Evolutionary conservation across 768 basidiomycete species (phyloP).

Genomic region (Crepidotus variabilis): DNA sequence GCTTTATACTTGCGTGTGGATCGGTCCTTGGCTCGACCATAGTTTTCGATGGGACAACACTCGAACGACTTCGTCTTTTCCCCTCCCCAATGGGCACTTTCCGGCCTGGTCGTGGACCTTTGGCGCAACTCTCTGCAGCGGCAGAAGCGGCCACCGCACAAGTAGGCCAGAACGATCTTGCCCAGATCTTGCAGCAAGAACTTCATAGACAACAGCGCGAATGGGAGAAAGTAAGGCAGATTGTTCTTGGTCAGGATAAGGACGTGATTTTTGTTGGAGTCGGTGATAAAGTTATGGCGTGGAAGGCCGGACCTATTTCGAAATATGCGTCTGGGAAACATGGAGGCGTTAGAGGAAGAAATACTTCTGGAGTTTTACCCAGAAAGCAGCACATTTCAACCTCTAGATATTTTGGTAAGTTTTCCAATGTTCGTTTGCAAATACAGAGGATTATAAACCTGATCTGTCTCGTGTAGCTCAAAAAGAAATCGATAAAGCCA

Average conservation of each 20-base stretch:
- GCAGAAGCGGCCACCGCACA: conserved; percentile 1
- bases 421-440: too few relatives aligned
- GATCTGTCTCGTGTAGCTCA: conserved; percentile 40
- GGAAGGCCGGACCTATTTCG: conserved; percentile 53
- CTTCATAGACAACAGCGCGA: conserved; percentile 20
- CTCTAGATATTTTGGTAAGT: conserved; percentile 47
- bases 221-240: conserved; percentile 47
- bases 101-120: conserved; percentile 15
- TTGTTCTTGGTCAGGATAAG: conserved; percentile 48
- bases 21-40: conserved; percentile 55
- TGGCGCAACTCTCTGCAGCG: conserved; percentile 9
- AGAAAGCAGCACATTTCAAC: conserved; percentile 30
- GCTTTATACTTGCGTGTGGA: conserved; percentile 59
- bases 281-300: conserved; percentile 61
- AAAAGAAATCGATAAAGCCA: conserved; percentile 58
- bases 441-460: conserved; percentile 2
- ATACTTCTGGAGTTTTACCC: conserved; percentile 19
- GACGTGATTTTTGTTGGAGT: conserved; percentile 57
- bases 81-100: conserved; percentile 38
- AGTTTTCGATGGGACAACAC: conserved; percentile 65
- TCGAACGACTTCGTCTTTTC: conserved; percentile 55
- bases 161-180: neutral
- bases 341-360: conserved; percentile 32
- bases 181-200: neutral
- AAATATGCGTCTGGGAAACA: conserved; percentile 12